phyloP scores from a whole-genome alignment of 768 basidiomycete species.

The Boletus coccyginus region DNA sequence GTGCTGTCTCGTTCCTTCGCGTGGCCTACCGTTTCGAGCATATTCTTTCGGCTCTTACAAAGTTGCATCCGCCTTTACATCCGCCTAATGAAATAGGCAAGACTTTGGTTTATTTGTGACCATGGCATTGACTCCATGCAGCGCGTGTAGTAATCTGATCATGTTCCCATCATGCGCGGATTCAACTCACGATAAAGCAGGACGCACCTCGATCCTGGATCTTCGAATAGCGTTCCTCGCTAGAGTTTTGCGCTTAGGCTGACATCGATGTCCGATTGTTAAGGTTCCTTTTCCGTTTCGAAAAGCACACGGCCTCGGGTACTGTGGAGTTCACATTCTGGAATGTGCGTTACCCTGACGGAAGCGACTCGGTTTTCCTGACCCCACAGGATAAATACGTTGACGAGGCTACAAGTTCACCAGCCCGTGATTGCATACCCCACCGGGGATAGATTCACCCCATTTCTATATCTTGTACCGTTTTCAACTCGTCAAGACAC shows the following conservation, averaged over 20 bases:
- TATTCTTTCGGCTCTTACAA: background rate
- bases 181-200: background rate
- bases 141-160: background rate
- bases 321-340: background rate
- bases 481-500: background rate
- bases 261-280: background rate
- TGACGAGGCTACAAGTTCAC: background rate
- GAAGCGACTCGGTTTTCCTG: conserved; percentile 7
- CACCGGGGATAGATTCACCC: background rate
- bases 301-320: background rate
- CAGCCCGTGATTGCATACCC: background rate
- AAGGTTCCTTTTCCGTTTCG: background rate
- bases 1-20: background rate
- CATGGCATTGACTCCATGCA: background rate
- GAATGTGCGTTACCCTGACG: background rate
- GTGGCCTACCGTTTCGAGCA: background rate
- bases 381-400: background rate
- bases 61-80: background rate
- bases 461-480: background rate
- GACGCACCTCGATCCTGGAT: background rate
- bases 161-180: background rate
- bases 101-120: background rate
- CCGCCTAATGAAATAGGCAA: background rate
- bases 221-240: background rate
- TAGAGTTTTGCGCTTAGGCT: background rate